Conservation (phyloP, 23 red algal genomes). For the Gracilariopsis chorda region DNA sequence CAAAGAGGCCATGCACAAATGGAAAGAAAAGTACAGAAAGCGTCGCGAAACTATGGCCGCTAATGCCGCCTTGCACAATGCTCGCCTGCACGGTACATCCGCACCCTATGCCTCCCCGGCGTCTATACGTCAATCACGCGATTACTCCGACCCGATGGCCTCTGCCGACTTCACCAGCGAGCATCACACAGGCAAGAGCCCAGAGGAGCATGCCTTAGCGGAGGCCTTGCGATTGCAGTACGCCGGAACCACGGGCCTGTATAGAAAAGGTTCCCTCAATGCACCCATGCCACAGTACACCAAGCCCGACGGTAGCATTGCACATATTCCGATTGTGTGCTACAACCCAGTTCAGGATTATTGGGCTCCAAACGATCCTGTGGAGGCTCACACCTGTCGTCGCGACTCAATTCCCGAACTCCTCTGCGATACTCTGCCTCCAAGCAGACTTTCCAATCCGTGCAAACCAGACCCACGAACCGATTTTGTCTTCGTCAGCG, state of each 20-base stretch:
- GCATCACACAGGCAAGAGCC: slow-evolving; percentile 27
- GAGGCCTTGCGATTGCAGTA: slow-evolving; percentile 52
- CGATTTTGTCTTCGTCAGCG: slow-evolving; percentile 31
- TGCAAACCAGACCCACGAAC: slow-evolving; percentile 9
- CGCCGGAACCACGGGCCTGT: slow-evolving; percentile 52
- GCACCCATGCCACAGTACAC: slow-evolving; percentile 49
- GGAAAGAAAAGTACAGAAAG: slow-evolving; percentile 63
- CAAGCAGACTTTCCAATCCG: not conserved
- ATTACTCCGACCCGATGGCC: not conserved
- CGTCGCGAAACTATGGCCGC: slow-evolving; percentile 30
- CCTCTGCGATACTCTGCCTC: slow-evolving; percentile 23
- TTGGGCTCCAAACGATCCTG: slow-evolving; percentile 8
- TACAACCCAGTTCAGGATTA: slow-evolving; percentile 24
- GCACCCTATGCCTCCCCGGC: not conserved
- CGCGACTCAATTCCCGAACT: slow-evolving; percentile 12
- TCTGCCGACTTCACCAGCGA: slow-evolving; percentile 36
- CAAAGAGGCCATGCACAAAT: slow-evolving; percentile 28
- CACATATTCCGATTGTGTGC: slow-evolving; percentile 10
- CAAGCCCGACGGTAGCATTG: slow-evolving; percentile 50
- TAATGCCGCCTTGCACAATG: slow-evolving; percentile 10
- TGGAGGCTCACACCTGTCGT: slow-evolving; percentile 22
- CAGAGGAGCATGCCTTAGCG: slow-evolving; percentile 47
- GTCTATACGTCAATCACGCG: not conserved
- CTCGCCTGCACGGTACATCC: not conserved
- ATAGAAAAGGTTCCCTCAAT: slow-evolving; percentile 24